Conservation (phyloP, 805 yeast species). For the Candida endomychidarum region DNA sequence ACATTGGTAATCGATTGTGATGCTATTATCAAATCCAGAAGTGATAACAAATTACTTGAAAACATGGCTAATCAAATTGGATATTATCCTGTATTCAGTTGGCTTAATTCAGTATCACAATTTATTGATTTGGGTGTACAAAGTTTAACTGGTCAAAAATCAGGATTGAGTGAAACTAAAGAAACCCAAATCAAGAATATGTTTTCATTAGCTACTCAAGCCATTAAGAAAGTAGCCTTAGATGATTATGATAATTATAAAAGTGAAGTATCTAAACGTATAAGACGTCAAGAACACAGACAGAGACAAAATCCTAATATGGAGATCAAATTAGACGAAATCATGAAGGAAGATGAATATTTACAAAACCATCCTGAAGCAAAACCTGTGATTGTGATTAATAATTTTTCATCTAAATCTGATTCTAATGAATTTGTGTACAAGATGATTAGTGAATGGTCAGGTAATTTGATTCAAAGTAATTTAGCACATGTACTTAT, state of each 20-base stretch:
- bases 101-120: conserved; percentile 79
- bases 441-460: conserved; percentile 84
- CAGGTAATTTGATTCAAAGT: conserved; percentile 69
- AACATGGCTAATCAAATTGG: conserved; percentile 77
- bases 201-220: conserved; percentile 67
- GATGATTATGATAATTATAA: conserved; percentile 31
- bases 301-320: conserved; percentile 19
- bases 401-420: conserved; percentile 58
- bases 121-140: conserved; percentile 84
- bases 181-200: conserved; percentile 82
- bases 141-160: conserved; percentile 90
- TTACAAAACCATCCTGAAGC: conserved; percentile 81
- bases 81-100: conserved; percentile 90
- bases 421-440: conserved; percentile 61
- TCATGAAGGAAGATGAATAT: conserved; percentile 72
- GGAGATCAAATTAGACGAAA: conserved; percentile 20
- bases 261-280: conserved; percentile 19
- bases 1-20: conserved; percentile 80
- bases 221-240: conserved; percentile 64
- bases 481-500: conserved; percentile 89
- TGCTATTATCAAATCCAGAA: conserved; percentile 65
- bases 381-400: conserved; percentile 83
- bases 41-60: conserved; percentile 66
- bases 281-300: conserved; percentile 20
- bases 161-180: conserved; percentile 80